These are phyloP conservation scores for Ceratobasidium sp. DNA, from an alignment of 1,284 basidiomycete species.

Conservation along the genomic window DNA sequence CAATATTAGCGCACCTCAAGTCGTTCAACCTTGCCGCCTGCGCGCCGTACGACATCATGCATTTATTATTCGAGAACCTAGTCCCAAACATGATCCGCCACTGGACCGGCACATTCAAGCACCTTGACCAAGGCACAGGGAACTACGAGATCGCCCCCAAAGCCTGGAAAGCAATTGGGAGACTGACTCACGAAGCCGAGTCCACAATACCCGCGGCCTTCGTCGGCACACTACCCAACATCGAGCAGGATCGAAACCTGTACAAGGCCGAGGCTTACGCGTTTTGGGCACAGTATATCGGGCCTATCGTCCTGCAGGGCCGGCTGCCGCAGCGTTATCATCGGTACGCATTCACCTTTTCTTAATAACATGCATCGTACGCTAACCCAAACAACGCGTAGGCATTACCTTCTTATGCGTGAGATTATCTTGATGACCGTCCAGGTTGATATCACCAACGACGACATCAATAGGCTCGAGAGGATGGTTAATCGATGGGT, in stretches of 20 bases:
- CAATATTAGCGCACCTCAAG: conserved; percentile 2
- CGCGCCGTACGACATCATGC: conserved; percentile 57
- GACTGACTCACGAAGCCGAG: conserved; percentile 53
- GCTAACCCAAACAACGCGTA: conserved; percentile 3
- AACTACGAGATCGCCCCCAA: too few species aligned
- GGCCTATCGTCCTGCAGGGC: conserved; percentile 53
- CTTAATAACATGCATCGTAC: too few species aligned
- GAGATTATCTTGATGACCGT: too few species aligned
- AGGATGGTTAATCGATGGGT: conserved; percentile 53
- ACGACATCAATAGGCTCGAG: conserved; percentile 54
- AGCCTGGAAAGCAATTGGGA: too few species aligned
- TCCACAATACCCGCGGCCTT: conserved; percentile 56
- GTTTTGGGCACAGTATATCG: conserved; percentile 58
- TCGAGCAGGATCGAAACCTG: conserved; percentile 50
- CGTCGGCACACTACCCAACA: conserved; percentile 54
- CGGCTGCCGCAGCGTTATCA: conserved; percentile 54
- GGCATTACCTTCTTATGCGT: neutral
- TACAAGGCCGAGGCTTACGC: conserved; percentile 58
- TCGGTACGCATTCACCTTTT: conserved; percentile 49
- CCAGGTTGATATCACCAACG: too few species aligned
- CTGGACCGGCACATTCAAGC: conserved; percentile 58
- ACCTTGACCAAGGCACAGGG: conserved; percentile 49
- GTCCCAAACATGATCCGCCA: conserved; percentile 48
- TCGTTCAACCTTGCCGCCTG: conserved; percentile 4
- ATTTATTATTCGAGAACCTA: conserved; percentile 52